These are phyloP conservation scores for Lavandula angustifolia DNA, from an alignment of 257 asterid genomes.

Conservation along the genomic window DNA sequence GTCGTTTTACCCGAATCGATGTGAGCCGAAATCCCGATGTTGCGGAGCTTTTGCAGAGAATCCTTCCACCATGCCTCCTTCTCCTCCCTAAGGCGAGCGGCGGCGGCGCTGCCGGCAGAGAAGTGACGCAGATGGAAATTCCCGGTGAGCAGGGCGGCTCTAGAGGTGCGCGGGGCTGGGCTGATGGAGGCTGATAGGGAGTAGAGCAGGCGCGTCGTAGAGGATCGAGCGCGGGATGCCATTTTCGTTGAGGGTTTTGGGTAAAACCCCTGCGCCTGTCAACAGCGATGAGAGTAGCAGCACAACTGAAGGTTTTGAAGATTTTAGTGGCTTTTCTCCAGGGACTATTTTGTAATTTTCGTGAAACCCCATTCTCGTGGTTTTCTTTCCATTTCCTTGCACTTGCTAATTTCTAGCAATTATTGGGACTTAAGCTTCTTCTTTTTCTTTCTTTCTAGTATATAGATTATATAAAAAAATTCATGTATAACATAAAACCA, in stretches of 20 bases:
- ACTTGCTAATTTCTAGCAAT: too few relatives aligned
- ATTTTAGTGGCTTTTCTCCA: conserved; percentile 18
- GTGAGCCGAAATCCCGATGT: conserved; percentile 88
- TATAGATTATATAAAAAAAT: too few relatives aligned
- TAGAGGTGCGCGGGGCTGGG: conserved; percentile 38
- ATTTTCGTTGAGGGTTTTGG: conserved; percentile 56
- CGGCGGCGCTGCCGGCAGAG: conserved; percentile 72
- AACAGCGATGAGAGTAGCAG: neutral
- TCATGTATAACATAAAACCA: too few relatives aligned
- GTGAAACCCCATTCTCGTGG: neutral
- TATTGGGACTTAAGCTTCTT: too few relatives aligned
- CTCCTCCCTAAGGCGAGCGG: conserved; percentile 73
- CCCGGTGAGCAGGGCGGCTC: conserved; percentile 56
- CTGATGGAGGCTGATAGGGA: conserved; percentile 44
- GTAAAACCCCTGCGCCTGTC: too few relatives aligned
- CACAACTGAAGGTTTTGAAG: too few relatives aligned
- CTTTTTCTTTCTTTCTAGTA: too few relatives aligned
- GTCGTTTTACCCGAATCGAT: conserved; percentile 98
- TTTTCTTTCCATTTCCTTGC: too few relatives aligned
- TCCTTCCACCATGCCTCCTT: conserved; percentile 85
- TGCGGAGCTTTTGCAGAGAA: conserved; percentile 54
- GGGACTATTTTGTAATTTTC: conserved; percentile 22
- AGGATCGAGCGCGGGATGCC: conserved; percentile 74
- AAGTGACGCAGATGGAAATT: conserved; percentile 43
- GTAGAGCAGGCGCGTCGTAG: conserved; percentile 67